A percentile compares a stretch with the other conserved stretches of the same genome.
Evolutionary conservation across 192 early-diverging fungal species (phyloP).

Genomic region (Coemansia sp.): DNA sequence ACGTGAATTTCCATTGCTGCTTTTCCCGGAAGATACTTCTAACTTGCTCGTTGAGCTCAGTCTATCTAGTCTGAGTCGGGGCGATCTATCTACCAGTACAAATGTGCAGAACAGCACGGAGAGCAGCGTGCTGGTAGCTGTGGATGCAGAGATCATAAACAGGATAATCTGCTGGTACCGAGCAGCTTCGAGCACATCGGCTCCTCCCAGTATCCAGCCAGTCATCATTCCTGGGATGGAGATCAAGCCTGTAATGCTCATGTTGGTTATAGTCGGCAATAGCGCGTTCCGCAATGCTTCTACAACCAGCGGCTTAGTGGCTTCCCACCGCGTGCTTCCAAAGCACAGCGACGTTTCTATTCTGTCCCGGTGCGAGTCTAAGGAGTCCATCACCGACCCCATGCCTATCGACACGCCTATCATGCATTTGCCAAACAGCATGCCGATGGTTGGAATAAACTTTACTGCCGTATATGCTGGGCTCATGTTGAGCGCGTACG

Average conservation of each 20-base stretch:
- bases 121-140: constrained; percentile 60
- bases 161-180: constrained; percentile 82
- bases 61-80: constrained; percentile 32
- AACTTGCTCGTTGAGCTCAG: constrained; percentile 56
- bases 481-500: constrained; percentile 64
- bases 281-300: constrained; percentile 73
- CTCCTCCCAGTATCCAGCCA: constrained; percentile 81
- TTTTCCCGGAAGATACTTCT: constrained; percentile 56
- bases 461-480: constrained; percentile 70
- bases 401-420: constrained; percentile 68
- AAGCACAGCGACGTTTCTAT: constrained; percentile 64
- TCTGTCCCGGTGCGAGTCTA: constrained; percentile 54
- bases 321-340: constrained; percentile 82
- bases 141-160: constrained; percentile 79
- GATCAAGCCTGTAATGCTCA: constrained; percentile 81
- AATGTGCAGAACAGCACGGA: constrained; percentile 44
- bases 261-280: constrained; percentile 75
- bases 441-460: constrained; percentile 86
- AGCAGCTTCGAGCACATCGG: constrained; percentile 73
- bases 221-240: constrained; percentile 91
- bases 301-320: constrained; percentile 65
- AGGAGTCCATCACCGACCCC: constrained; percentile 59
- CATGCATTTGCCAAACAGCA: constrained; percentile 84
- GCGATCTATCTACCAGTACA: constrained; percentile 31
- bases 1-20: constrained; percentile 1